Evolutionary conservation across 2,329 filamentous ascomycete species (phyloP).

Genomic region (Scedosporium apiospermum): DNA sequence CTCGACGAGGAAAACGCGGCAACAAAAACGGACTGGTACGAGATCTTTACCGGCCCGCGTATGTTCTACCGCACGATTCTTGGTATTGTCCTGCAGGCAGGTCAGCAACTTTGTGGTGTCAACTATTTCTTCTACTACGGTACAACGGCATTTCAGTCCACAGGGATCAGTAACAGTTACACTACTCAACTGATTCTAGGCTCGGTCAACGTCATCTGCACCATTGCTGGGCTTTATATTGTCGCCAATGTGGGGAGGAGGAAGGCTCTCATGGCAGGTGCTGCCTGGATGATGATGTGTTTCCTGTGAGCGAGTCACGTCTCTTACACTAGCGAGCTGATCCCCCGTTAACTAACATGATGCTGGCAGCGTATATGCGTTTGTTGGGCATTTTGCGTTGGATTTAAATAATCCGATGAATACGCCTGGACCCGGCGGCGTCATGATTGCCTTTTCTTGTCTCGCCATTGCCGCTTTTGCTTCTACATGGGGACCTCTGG

Average conservation of each 20-base stretch:
- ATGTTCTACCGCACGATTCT: conserved; percentile 57
- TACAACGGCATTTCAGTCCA: conserved; percentile 55
- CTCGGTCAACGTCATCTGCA: conserved; percentile 58
- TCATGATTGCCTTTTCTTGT: conserved; percentile 60
- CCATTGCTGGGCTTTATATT: conserved; percentile 55
- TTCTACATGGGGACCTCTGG: conserved; percentile 61
- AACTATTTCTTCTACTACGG: conserved; percentile 63
- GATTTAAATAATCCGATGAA: conserved; percentile 30
- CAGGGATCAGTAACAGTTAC: conserved; percentile 56
- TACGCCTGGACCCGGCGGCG: conserved; percentile 41
- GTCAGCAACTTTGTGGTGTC: conserved; percentile 59
- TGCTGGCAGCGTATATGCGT: conserved; percentile 29
- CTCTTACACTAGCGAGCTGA: neutral
- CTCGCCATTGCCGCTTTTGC: conserved; percentile 59
- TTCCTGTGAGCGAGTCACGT: conserved; percentile 28
- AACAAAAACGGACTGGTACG: conserved; percentile 39
- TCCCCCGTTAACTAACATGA: conserved; percentile 8
- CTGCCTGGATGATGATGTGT: conserved; percentile 48
- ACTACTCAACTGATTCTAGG: conserved; percentile 59
- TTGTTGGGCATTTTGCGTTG: conserved; percentile 36
- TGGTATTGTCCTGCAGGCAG: conserved; percentile 52
- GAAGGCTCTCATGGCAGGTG: conserved; percentile 52
- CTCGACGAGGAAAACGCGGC: conserved; percentile 36
- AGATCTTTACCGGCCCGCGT: conserved; percentile 58
- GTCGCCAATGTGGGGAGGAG: conserved; percentile 58